phyloP scores from a whole-genome alignment of 1,139 yeast genomes.

The Sugiyamaella neomexicana region DNA sequence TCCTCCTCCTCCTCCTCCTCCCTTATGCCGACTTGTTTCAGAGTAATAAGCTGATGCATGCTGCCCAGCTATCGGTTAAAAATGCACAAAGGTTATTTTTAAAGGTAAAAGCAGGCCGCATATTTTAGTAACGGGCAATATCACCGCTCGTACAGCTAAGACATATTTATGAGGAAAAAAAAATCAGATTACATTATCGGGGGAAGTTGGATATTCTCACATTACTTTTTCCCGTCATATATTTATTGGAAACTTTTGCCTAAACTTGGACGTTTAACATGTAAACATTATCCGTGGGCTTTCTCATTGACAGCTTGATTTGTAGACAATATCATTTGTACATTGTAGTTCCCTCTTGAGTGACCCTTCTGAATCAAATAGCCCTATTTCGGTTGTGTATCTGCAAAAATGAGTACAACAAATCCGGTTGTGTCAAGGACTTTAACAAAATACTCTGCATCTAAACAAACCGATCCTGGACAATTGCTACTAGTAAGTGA shows the following conservation, averaged over 20 bases:
- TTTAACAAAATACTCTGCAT: not conserved
- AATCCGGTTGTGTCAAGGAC: not conserved
- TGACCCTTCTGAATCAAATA: too few relatives aligned
- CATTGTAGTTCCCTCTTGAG: too few relatives aligned
- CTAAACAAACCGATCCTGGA: slow-evolving; percentile 18
- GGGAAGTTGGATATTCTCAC: not conserved
- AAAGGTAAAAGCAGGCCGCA: not conserved
- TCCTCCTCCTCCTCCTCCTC: not conserved
- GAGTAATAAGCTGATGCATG: not conserved
- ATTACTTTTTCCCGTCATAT: not conserved
- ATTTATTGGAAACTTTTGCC: not conserved
- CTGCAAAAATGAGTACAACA: not conserved
- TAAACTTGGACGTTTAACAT: not conserved
- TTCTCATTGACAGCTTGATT: not conserved
- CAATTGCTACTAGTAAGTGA: slow-evolving; percentile 29
- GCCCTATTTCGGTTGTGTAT: not conserved
- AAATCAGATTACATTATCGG: not conserved
- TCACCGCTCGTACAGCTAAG: too few relatives aligned
- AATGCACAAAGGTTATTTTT: not conserved
- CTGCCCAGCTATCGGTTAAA: not conserved
- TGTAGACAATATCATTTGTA: too few relatives aligned
- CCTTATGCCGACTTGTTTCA: not conserved
- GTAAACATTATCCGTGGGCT: not conserved
- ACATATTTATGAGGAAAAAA: too few relatives aligned
- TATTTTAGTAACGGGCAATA: not conserved